Conservation (phyloP, 805 yeast genomes). For the Candida krabiensis region DNA sequence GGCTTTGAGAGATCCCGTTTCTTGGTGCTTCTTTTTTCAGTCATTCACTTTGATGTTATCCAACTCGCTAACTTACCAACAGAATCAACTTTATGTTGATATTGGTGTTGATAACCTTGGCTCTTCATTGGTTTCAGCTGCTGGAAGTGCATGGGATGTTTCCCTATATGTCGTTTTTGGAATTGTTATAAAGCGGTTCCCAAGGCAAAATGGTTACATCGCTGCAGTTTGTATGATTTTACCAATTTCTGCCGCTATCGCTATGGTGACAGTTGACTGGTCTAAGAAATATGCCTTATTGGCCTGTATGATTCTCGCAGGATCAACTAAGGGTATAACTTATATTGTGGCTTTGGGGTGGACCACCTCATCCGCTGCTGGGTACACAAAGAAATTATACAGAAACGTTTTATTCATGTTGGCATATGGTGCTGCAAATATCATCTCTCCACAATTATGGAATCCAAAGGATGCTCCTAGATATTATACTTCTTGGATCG, state of each 20-base stretch:
- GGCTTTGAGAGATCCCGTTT: conserved; percentile 44
- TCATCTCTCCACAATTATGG: conserved; percentile 60
- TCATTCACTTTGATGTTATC: conserved; percentile 48
- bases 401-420: conserved; percentile 49
- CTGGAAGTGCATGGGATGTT: conserved; percentile 50
- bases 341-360: conserved; percentile 28
- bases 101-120: conserved; percentile 42
- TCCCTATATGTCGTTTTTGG: conserved; percentile 41
- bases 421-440: conserved; percentile 48
- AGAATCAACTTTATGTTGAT: conserved; percentile 45
- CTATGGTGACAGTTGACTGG: conserved; percentile 46
- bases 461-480: conserved; percentile 47
- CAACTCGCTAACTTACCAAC: conserved; percentile 53
- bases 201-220: conserved; percentile 37
- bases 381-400: conserved; percentile 50
- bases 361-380: conserved; percentile 36
- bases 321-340: conserved; percentile 35
- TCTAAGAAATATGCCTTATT: conserved; percentile 43
- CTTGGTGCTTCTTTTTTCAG: conserved; percentile 40
- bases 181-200: conserved; percentile 30
- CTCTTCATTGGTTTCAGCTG: conserved; percentile 54
- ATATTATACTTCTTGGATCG: conserved; percentile 49
- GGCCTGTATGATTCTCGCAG: conserved; percentile 49
- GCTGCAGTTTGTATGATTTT: conserved; percentile 11
- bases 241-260: conserved; percentile 46